phyloP scores from a whole-genome alignment of 495 filamentous ascomycete species.

The Neurospora terricola region DNA sequence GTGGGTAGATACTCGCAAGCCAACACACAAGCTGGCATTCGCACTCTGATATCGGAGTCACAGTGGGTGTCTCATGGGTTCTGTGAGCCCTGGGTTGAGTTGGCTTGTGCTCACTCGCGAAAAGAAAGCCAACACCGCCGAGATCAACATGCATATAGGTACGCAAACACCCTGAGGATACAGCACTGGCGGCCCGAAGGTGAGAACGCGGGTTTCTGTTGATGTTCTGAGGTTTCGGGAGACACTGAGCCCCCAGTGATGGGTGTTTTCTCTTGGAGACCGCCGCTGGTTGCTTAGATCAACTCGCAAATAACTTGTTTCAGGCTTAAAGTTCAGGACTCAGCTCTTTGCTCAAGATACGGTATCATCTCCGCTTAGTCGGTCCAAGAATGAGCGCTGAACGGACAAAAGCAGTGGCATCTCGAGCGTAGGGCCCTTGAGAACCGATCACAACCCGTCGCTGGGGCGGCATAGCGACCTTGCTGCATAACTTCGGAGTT shows the following conservation, averaged over 20 bases:
- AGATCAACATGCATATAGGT: not conserved
- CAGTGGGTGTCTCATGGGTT: not conserved
- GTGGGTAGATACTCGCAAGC: not conserved
- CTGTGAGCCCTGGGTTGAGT: not conserved
- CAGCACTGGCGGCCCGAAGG: not conserved
- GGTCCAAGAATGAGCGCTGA: too few species aligned
- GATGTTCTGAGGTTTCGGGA: not conserved
- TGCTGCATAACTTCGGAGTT: constrained; percentile 44
- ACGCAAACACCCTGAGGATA: not conserved
- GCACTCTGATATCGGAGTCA: not conserved
- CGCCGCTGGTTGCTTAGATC: not conserved
- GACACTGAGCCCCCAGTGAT: not conserved
- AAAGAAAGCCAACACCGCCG: not conserved
- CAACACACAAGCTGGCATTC: not conserved
- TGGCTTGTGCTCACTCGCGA: not conserved
- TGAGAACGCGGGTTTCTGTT: not conserved
- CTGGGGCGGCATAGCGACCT: constrained; percentile 30
- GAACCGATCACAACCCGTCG: not conserved
- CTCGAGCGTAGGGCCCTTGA: not conserved
- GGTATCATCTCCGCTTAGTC: too few species aligned
- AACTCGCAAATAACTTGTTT: not conserved
- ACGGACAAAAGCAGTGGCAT: too few species aligned
- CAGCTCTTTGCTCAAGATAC: too few species aligned
- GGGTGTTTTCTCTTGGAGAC: not conserved
- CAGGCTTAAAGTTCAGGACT: not conserved